Evolutionary conservation across 768 basidiomycete species (phyloP), one percentile per base, ranked within the genome.

Genomic region (Tylopilus rubrobrunneus): DNA sequence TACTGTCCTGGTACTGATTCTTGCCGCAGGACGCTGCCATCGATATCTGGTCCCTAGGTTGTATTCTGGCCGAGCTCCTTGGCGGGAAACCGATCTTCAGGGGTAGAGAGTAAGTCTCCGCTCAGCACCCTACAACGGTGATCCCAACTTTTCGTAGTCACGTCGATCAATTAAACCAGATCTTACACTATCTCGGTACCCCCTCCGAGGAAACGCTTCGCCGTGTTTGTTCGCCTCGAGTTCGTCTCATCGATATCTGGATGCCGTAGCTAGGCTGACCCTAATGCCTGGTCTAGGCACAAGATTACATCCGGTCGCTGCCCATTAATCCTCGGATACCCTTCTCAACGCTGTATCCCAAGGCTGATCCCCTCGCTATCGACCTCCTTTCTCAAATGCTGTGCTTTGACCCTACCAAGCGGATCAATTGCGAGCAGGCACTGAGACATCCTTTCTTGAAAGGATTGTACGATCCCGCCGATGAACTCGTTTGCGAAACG

Each of bases 151-250:
- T 51, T 15, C 51, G 9, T 62, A 92, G 91, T 68, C 98, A 99
- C 68, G 96, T 99, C 51, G 97, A 99, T 69, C 97, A 99, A 70
- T 79, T 98, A 48, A 98, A 98, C 68, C 93, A 97, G 72, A 98
- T 99, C 65, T 78, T 99, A 36, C 95, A 98, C 71, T 92, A 95
- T 65, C 84, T 98, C n/a, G 97, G 97, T 25, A 98, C 97, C 1
- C 97, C 96, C 1, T 90, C 91, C 19, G 97, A 99, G 68, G 92
- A 96, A 56, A 97, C 97, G 0, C 83, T 99, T 11, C 86, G 95
- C 44, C 86, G 97, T 45, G 94, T 99, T 48, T 97, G 97, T 23
- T 93, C 90, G 36, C 95, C 97, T 31, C 80, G 97, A 56, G 94
- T 93, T 64, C 45, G 84, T 75, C 31, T 40, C 29, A 31, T 36